A percentile compares a stretch with the other conserved stretches of the same genome.
Evolutionary conservation across 2,329 filamentous ascomycete species (phyloP).

Genomic region (Endothia cerciana): DNA sequence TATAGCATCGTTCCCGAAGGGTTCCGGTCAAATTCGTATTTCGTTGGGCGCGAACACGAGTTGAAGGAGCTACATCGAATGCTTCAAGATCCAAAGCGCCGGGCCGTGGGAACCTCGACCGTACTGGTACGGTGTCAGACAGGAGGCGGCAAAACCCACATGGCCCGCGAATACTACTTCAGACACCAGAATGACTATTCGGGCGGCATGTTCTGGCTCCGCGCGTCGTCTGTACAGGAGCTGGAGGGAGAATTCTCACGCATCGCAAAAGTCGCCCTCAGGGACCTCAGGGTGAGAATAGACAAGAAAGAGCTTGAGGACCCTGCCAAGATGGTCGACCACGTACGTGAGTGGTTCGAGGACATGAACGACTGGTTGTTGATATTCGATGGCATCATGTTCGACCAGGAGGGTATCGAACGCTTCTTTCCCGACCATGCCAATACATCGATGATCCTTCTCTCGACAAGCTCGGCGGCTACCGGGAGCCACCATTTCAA

Average conservation of each 20-base stretch:
- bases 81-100: slow-evolving; percentile 59
- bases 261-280: slow-evolving; percentile 61
- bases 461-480: slow-evolving; percentile 64
- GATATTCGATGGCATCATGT: slow-evolving; percentile 68
- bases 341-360: slow-evolving; percentile 66
- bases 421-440: slow-evolving; percentile 67
- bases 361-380: slow-evolving; percentile 66
- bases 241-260: slow-evolving; percentile 67
- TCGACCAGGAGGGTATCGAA: slow-evolving; percentile 60
- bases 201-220: slow-evolving; percentile 72
- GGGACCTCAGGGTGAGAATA: slow-evolving; percentile 46
- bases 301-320: slow-evolving; percentile 45
- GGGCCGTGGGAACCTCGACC: slow-evolving; percentile 62
- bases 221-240: slow-evolving; percentile 62
- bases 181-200: slow-evolving; percentile 61
- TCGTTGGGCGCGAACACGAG: slow-evolving; percentile 63
- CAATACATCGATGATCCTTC: slow-evolving; percentile 69
- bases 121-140: slow-evolving; percentile 67
- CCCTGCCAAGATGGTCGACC: slow-evolving; percentile 53
- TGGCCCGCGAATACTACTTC: slow-evolving; percentile 70
- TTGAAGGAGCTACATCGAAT: slow-evolving; percentile 61
- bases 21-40: slow-evolving; percentile 66
- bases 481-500: slow-evolving; percentile 60
- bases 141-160: slow-evolving; percentile 70
- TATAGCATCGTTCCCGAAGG: slow-evolving; percentile 55